Conservation (phyloP, 495 filamentous ascomycete species). For the Penicillium argentinense region DNA sequence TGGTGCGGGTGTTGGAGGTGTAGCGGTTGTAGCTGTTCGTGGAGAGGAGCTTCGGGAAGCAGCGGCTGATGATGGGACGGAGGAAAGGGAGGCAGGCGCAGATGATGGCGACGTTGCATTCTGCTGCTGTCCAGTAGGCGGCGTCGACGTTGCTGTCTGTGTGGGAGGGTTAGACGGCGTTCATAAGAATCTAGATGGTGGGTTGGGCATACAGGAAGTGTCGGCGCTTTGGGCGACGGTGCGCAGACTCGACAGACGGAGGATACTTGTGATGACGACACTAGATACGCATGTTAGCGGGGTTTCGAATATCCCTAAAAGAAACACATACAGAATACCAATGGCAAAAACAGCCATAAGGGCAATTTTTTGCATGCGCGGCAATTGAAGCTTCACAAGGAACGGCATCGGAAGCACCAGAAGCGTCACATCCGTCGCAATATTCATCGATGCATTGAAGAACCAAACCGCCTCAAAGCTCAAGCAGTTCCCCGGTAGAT, state of each 20-base stretch:
- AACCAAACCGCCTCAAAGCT: constrained; percentile 46
- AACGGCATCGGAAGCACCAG: constrained; percentile 57
- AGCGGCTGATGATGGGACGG: constrained; percentile 74
- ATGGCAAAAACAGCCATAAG: constrained; percentile 56
- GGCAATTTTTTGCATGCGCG: constrained; percentile 48
- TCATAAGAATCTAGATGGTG: constrained; percentile 51
- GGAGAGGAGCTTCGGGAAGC: constrained; percentile 67
- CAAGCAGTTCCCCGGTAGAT: constrained; percentile 52
- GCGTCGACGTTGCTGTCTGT: constrained; percentile 51
- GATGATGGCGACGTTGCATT: constrained; percentile 81
- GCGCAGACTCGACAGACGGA: constrained; percentile 35
- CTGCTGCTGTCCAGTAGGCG: constrained; percentile 76
- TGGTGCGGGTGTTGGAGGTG: constrained; percentile 17
- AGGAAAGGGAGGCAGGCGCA: constrained; percentile 82
- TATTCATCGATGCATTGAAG: constrained; percentile 55
- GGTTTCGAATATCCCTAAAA: constrained; percentile 60
- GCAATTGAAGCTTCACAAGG: constrained; percentile 50
- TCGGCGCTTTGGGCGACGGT: constrained; percentile 31
- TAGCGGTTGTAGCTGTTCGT: constrained; percentile 31
- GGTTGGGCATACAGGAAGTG: constrained; percentile 60
- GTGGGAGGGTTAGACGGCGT: constrained; percentile 3
- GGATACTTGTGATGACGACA: constrained; percentile 35
- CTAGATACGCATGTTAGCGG: constrained; percentile 12
- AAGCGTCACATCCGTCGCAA: constrained; percentile 56
- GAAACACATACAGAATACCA: constrained; percentile 45